These are phyloP conservation scores for Ceratocystis cacaofunesta DNA, from an alignment of 2,329 filamentous ascomycete species.

Conservation along the genomic window DNA sequence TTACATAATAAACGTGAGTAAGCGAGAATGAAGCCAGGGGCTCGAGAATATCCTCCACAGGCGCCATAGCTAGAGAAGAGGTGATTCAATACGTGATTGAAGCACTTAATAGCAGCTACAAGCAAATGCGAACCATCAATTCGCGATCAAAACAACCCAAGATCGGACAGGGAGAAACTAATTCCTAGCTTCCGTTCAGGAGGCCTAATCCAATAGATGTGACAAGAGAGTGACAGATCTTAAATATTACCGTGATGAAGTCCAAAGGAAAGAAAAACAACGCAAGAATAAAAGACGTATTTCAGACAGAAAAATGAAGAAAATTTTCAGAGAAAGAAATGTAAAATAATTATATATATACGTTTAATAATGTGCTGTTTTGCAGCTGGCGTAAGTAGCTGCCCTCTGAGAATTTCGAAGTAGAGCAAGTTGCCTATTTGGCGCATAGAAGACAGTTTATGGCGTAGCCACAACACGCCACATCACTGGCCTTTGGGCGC, in stretches of 20 bases:
- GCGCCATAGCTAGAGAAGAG: constrained; percentile 4
- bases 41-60: constrained; percentile 3
- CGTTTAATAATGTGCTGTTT: background rate
- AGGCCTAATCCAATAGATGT: too few species aligned
- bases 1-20: constrained; percentile 90
- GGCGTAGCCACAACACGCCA: background rate
- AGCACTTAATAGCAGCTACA: background rate
- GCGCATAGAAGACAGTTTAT: too few species aligned
- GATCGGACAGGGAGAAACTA: too few species aligned
- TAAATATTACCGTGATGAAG: too few species aligned
- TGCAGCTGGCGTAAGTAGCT: background rate
- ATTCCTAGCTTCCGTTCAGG: too few species aligned
- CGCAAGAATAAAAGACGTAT: background rate
- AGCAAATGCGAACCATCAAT: background rate
- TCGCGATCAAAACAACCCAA: too few species aligned
- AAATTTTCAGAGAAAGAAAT: background rate
- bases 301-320: background rate
- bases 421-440: too few species aligned
- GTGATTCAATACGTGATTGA: background rate
- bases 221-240: too few species aligned
- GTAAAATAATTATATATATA: background rate
- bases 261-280: background rate
- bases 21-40: constrained; percentile 80
- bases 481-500: background rate
- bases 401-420: too few species aligned